Base-by-base conservation (phyloP, 228 moss, liverwort and hornwort genomes). In the Sphagnum magellanicum region DNA sequence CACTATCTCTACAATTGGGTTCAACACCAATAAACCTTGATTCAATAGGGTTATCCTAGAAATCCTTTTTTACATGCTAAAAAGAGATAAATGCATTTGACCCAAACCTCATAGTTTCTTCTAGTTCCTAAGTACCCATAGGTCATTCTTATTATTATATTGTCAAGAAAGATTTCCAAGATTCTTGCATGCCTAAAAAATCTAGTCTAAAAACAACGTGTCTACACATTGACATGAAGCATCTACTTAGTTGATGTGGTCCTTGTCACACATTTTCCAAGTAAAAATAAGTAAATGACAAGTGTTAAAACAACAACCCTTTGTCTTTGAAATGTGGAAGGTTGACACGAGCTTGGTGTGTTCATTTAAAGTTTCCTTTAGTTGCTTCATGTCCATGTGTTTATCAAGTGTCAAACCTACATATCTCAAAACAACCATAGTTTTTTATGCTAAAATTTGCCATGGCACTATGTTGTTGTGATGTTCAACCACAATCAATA, bases 401-500 rank as follows among this genome's bases (percentile, higher is more conserved):
- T 95, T 90, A 52, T 90, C 83, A 52, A 80, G 72, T n/a, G 92
- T 87, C 70, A 95, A 78, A 51, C 71, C 84, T 59, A 90, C 95
- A 71, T 88, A 95, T 67, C 87, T 81, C 69, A 95, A 65, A 71
- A 90, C 81, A 51, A 83, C 79, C 52, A 90, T 92, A 63, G 77
- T 76, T 72, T 78, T 87, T 66, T 87, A 75, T 3, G 90, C 74
- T 53, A 95, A 64, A 4, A 95, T 66, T 76, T 92, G 95, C 92
- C 92, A 95, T 1, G 95, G 95, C 16, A 95, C 87, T 52, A 90
- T 80, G 68, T 95, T 95, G 83, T 90, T 95, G 73, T 95, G 92
- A 75, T 95, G 92, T 80, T 95, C 95, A 17, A 90, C 95, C 53
- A 90, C 87, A 71, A 79, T 81, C 63, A 95, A 61, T 59, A 95